Base-by-base conservation (phyloP, 2,329 filamentous ascomycete genomes). In the Helminthosporium solani region DNA sequence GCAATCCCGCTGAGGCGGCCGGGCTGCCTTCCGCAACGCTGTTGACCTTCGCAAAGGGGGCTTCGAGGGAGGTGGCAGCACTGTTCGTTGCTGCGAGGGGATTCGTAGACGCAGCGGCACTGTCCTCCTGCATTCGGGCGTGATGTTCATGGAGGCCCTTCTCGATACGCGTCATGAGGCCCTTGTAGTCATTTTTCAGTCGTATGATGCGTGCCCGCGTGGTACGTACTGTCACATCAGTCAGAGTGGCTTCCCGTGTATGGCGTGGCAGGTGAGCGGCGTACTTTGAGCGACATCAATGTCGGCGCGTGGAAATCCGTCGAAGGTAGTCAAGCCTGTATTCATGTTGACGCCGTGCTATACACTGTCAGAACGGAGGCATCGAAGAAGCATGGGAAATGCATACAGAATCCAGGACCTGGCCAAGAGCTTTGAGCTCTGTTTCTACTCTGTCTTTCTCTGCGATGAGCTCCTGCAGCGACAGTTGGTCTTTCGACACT, bases 331-430 rank as follows among this genome's bases (percentile, higher is more conserved):
- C 31, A 99, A 81, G 47, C 83, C 79, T 7, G 94, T 96, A 61
- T 86, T 85, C 94, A 99, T 99, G 61, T 87, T 85, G 42, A 96
- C 92, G 35, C 87, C 85, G 76, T 97, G 92, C 91, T 96, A 61
- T n/a, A 54, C 23, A 49, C 34, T 16, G 40, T 64, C 31, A 63
- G 61, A 63, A 61, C 39, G 56, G 25, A 42, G 45, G 20, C 39
- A 35, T 27, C 19, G 44, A 33, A 25, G 36, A 18, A 15, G 4
- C 19, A 9, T 15, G 11, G 25, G 9, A 16, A 16, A 30, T 44
- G 69, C 81, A 61, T 74, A 96, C 91, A 56, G 90, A 94, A 56
- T 90, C 88, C n/a, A 99, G 80, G 12, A 97, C 89, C 42, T 85
- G 80, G 50, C 91, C 85, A 7, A 97, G 78, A 12, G 90, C 88